Percentiles rank a stretch among this genome's conserved stretches.
Conservation (phyloP, 2,329 filamentous ascomycete genomes). For the Diaporthe vaccinii region DNA sequence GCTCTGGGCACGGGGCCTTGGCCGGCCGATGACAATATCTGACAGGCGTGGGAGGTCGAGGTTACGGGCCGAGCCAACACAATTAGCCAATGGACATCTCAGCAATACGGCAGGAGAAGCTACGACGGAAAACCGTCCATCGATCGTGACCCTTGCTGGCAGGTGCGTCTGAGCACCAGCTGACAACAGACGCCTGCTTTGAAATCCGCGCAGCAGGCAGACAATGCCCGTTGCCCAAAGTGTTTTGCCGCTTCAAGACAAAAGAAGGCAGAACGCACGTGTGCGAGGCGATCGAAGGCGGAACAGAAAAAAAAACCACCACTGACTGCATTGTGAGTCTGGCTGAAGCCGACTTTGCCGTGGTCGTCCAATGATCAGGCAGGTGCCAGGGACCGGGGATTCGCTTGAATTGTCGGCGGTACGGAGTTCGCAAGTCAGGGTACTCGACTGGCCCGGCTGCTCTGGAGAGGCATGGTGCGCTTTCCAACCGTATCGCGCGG, state of each 20-base stretch:
- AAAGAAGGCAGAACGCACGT: not conserved
- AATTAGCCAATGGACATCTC: conserved; percentile 9
- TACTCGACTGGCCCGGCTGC: not conserved
- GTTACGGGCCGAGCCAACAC: conserved; percentile 13
- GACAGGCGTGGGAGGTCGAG: conserved; percentile 26
- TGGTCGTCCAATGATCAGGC: conserved; percentile 26
- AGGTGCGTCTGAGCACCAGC: not conserved
- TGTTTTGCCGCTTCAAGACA: not conserved
- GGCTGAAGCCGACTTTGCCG: conserved; percentile 33
- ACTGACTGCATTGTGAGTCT: conserved; percentile 5
- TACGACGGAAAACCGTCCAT: not conserved
- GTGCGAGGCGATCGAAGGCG: not conserved
- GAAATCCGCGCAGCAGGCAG: conserved; percentile 13
- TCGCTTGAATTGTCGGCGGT: conserved; percentile 38
- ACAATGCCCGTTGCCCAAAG: not conserved
- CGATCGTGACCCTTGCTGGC: conserved; percentile 6
- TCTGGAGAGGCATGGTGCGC: conserved; percentile 6
- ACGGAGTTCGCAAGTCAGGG: conserved; percentile 19
- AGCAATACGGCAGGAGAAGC: conserved; percentile 2
- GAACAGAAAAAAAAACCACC: not conserved
- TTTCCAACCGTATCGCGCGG: conserved; percentile 25
- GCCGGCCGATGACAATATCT: conserved; percentile 38
- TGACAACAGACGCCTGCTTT: not conserved
- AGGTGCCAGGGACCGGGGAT: conserved; percentile 21
- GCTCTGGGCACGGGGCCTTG: conserved; percentile 32